These are phyloP conservation scores for Suillus cothurnatus DNA, from an alignment of 768 basidiomycete genomes.

Conservation along the genomic window DNA sequence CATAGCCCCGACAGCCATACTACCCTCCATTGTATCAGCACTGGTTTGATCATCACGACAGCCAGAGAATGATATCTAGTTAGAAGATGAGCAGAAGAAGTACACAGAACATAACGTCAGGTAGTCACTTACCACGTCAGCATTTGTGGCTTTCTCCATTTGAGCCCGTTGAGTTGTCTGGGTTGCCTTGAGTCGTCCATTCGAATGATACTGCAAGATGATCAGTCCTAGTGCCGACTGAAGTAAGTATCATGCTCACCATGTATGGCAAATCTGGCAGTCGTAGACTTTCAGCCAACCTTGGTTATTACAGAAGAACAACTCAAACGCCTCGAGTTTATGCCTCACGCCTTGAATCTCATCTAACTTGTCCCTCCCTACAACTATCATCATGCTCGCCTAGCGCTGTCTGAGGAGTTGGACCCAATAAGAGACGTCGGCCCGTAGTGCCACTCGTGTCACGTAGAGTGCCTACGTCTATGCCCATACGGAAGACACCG, in stretches of 20 bases:
- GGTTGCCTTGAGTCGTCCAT: slow-evolving; percentile 51
- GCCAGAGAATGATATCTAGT: slow-evolving; percentile 70
- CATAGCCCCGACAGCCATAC: slow-evolving; percentile 77
- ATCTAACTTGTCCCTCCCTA: slow-evolving; percentile 88
- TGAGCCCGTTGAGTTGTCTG: slow-evolving; percentile 39
- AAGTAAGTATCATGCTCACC: slow-evolving; percentile 15
- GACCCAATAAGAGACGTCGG: slow-evolving; percentile 84
- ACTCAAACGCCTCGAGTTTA: slow-evolving; percentile 82
- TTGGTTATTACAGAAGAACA: slow-evolving; percentile 41
- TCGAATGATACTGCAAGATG: slow-evolving; percentile 54
- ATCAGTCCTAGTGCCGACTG: not conserved
- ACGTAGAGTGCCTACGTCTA: slow-evolving; percentile 73
- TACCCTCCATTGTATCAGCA: slow-evolving; percentile 65
- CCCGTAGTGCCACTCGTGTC: slow-evolving; percentile 63
- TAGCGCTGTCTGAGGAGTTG: slow-evolving; percentile 79
- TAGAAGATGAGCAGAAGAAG: not conserved
- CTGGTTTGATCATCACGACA: slow-evolving; percentile 75
- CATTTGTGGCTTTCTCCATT: slow-evolving; percentile 51
- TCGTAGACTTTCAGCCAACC: not conserved
- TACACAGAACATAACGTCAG: not conserved
- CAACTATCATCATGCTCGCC: slow-evolving; percentile 82
- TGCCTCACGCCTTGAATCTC: slow-evolving; percentile 85
- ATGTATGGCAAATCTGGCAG: slow-evolving; percentile 30
- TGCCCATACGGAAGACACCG: slow-evolving; percentile 89
- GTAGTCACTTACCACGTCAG: slow-evolving; percentile 63